phyloP scores from a whole-genome alignment of 768 basidiomycete genomes.

The Pisolithus sp. region DNA sequence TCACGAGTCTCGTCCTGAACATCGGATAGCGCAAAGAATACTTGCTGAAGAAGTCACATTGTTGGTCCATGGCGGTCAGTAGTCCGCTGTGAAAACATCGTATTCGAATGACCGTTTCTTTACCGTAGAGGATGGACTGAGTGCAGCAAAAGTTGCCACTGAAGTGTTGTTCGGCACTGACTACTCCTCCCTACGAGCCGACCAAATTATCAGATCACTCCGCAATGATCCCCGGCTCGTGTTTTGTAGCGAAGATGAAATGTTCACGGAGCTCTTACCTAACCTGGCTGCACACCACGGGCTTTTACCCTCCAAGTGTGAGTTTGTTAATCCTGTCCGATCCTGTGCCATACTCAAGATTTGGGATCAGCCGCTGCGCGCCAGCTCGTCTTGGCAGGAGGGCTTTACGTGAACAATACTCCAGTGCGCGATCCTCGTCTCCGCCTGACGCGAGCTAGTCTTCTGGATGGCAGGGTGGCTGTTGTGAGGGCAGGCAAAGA shows the following conservation, averaged over 20 bases:
- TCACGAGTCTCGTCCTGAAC: constrained; percentile 42
- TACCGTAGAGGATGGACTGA: constrained; percentile 2
- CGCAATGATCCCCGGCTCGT: constrained; percentile 60
- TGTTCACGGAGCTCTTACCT: constrained; percentile 46
- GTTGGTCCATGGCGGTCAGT: constrained; percentile 52
- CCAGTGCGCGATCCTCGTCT: constrained; percentile 46
- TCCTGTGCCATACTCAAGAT: constrained; percentile 3
- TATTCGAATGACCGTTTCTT: neutral
- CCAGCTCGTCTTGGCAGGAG: constrained; percentile 54
- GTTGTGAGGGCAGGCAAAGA: constrained; percentile 74
- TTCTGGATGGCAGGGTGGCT: constrained; percentile 57
- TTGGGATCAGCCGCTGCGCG: constrained; percentile 55
- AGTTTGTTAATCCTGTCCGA: constrained; percentile 18
- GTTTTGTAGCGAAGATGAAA: constrained; percentile 41
- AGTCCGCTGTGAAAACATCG: constrained; percentile 28
- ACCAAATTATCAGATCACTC: constrained; percentile 57
- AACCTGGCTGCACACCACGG: constrained; percentile 57
- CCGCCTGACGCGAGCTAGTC: constrained; percentile 35
- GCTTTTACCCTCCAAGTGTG: constrained; percentile 60
- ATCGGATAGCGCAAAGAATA: constrained; percentile 41
- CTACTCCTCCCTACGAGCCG: constrained; percentile 39
- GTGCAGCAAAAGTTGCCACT: constrained; percentile 29
- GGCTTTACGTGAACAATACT: constrained; percentile 66
- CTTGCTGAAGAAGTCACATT: constrained; percentile 56
- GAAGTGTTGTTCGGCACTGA: constrained; percentile 38